Evolutionary conservation across 75 land plant genomes (phyloP).

Genomic region (Adiantum capillusveneris): DNA sequence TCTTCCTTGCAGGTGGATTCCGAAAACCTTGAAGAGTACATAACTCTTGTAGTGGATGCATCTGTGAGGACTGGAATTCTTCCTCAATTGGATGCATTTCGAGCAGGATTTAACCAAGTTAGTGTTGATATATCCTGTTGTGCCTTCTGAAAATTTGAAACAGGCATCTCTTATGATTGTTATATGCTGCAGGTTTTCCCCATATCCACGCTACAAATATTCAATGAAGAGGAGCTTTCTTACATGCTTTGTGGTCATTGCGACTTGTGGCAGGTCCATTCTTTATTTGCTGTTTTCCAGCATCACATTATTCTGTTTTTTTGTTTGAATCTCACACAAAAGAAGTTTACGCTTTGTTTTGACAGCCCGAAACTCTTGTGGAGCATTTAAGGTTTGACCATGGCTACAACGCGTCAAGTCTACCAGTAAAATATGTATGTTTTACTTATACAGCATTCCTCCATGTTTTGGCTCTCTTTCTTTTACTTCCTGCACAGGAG

Average conservation of each 20-base stretch:
- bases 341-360: background rate
- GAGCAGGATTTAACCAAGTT: constrained; percentile 68
- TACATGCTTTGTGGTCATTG: constrained; percentile 55
- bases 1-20: constrained; percentile 36
- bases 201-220: constrained; percentile 38
- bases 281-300: too few species aligned
- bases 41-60: constrained; percentile 61
- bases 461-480: background rate
- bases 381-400: constrained; percentile 66
- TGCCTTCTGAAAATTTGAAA: background rate
- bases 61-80: constrained; percentile 49
- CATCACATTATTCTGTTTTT: constrained; percentile 12
- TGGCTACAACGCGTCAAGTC: constrained; percentile 61
- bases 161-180: background rate
- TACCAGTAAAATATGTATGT: constrained; percentile 50
- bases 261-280: constrained; percentile 43
- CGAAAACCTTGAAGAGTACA: constrained; percentile 56
- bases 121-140: background rate
- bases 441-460: background rate
- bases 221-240: constrained; percentile 61
- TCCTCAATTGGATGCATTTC: constrained; percentile 65
- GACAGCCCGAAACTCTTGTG: constrained; percentile 24
- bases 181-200: constrained; percentile 50
- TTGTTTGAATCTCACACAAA: too few species aligned
- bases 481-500: too few species aligned